These are phyloP conservation scores for Setaria italica DNA, from an alignment of 202 grass and related monocot genomes.

Conservation along the genomic window DNA sequence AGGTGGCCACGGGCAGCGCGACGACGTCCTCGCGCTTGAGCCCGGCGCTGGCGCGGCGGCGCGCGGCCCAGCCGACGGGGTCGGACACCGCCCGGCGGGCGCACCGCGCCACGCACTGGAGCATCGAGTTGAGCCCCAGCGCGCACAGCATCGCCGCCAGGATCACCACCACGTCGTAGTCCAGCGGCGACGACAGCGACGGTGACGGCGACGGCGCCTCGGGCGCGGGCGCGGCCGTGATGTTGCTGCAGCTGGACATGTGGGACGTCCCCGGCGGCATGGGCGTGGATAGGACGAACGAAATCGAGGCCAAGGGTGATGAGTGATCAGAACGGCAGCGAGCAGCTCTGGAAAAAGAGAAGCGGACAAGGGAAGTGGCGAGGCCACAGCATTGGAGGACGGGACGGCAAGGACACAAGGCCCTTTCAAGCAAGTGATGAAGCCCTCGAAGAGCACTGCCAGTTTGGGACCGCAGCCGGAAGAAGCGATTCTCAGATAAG, in stretches of 20 bases:
- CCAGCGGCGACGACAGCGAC: constrained; percentile 33
- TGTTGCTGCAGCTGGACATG: constrained; percentile 30
- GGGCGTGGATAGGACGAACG: background rate
- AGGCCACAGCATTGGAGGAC: constrained; percentile 12
- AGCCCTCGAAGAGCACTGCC: background rate
- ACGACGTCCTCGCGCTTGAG: constrained; percentile 72
- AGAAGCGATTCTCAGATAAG: too few species aligned
- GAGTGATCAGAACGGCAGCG: background rate
- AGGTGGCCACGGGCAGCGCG: constrained; percentile 65
- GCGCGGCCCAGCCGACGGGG: constrained; percentile 56
- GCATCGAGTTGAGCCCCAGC: constrained; percentile 76
- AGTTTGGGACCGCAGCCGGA: too few species aligned
- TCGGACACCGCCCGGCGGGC: constrained; percentile 60
- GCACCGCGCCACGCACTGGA: constrained; percentile 76
- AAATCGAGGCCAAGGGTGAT: background rate
- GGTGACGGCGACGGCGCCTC: constrained; percentile 6
- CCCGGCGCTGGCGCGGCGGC: constrained; percentile 56
- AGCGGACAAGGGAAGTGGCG: constrained; percentile 27
- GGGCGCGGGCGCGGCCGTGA: constrained; percentile 29
- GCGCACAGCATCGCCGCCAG: constrained; percentile 81
- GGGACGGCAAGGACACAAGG: background rate
- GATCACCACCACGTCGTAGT: constrained; percentile 80
- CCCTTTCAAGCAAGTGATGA: background rate
- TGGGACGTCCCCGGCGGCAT: background rate
- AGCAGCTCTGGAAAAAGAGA: background rate